Evolutionary conservation across 345 rosid genomes (phyloP).

Genomic region (Arabis alpina): DNA sequence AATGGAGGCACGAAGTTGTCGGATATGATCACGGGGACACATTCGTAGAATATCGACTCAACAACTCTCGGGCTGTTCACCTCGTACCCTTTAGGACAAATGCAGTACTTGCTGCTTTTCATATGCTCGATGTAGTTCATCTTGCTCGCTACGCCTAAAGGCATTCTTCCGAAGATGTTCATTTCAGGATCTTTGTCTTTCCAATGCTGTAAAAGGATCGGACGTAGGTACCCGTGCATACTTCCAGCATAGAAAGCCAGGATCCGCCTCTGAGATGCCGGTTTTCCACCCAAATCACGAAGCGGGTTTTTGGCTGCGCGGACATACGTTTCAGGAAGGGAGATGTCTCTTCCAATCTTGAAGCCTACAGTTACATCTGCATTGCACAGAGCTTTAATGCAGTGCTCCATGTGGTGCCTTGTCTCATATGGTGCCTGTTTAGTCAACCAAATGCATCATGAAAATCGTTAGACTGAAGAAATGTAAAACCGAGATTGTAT

Average conservation of each 20-base stretch:
- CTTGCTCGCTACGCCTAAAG: constrained; percentile 88
- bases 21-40: constrained; percentile 85
- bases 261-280: constrained; percentile 61
- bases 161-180: constrained; percentile 85
- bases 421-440: constrained; percentile 96
- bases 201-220: constrained; percentile 74
- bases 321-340: constrained; percentile 93
- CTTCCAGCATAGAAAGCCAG: constrained; percentile 95
- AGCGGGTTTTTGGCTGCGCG: constrained; percentile 92
- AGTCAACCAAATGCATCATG: not conserved
- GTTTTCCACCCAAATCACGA: constrained; percentile 88
- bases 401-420: constrained; percentile 95
- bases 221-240: constrained; percentile 82
- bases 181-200: constrained; percentile 82
- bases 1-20: constrained; percentile 94
- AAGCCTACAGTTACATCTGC: constrained; percentile 85
- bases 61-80: constrained; percentile 97
- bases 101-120: constrained; percentile 93
- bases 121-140: constrained; percentile 87
- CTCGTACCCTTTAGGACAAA: constrained; percentile 90
- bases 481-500: too few relatives aligned
- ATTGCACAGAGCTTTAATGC: constrained; percentile 95
- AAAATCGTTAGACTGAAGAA: not conserved
- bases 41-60: constrained; percentile 86
- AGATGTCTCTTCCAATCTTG: constrained; percentile 94